Evolutionary conservation across 2,329 filamentous ascomycete genomes (phyloP).

Genomic region (Curvularia spicifera): DNA sequence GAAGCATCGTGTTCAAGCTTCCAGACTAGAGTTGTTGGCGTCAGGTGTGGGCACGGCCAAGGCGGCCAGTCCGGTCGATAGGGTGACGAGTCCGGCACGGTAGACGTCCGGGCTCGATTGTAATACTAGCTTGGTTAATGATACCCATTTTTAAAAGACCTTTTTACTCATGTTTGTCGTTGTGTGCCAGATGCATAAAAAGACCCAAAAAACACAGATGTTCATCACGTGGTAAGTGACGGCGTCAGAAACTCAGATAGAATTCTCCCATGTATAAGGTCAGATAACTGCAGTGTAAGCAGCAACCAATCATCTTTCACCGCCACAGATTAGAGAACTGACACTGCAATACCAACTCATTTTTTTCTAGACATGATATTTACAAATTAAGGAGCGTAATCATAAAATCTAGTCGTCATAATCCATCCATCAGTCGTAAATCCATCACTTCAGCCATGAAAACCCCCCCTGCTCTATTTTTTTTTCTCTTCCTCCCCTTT

Average conservation of each 20-base stretch:
- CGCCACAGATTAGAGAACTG: neutral
- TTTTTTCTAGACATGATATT: neutral
- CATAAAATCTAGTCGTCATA: neutral
- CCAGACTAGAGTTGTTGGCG: constrained; percentile 68
- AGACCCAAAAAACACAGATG: too few species aligned
- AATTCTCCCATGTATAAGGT: neutral
- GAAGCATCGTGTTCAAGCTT: constrained; percentile 83
- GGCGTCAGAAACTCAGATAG: too few species aligned
- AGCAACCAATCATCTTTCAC: neutral
- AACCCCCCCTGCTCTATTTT: neutral
- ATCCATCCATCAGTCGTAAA: neutral
- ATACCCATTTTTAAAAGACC: neutral
- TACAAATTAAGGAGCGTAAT: neutral
- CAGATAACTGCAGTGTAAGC: neutral
- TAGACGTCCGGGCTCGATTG: neutral
- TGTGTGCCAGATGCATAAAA: too few species aligned
- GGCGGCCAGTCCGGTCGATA: constrained; percentile 26
- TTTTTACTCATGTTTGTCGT: neutral
- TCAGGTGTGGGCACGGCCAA: constrained; percentile 51
- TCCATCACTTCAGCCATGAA: neutral
- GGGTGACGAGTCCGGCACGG: constrained; percentile 3
- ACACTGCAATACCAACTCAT: neutral
- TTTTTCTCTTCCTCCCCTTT: neutral
- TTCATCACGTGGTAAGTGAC: too few species aligned
- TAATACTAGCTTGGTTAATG: neutral